Evolutionary conservation across 2,329 filamentous ascomycete genomes (phyloP), one percentile per base, ranked within the genome.

Genomic region (Fusarium ambrosium): DNA sequence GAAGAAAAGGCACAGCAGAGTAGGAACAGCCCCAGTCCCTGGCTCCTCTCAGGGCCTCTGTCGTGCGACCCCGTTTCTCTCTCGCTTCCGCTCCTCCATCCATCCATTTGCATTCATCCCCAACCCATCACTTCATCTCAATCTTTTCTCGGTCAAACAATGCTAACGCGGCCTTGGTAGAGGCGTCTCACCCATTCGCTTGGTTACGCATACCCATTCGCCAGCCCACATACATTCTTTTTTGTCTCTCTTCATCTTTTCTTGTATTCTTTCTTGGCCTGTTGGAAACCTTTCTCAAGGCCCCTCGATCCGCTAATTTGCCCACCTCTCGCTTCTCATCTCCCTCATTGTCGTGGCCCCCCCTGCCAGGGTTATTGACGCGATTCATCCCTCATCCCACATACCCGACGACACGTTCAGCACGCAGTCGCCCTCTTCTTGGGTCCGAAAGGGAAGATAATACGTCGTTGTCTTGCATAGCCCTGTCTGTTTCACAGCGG

Each of bases 111-210:
- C 32, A 37, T 43, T 64, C 62, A 24, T 55, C 58, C 53, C 51
- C 34, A 63, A 61, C 43, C 53, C 39, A 62, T 69, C 60, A 43
- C 68, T 69, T 68, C 73, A 58, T 62, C 62, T 62, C 67, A 64
- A 76, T 75, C 73, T 74, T 74, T 62, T 56, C 60, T 71, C 68
- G 59, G 69, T 63, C 73, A 66, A 51, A 69, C 70, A 74, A 74
- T 75, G 64, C 64, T 75, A 71, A 71, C 73, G 62, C 70, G 64
- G 61, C 73, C 71, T 74, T 74, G 68, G 70, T 76, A 71, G 73
- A 76, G 27, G 73, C 73, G 73, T 71, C 70, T 75, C 68, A 73
- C 69, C 73, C 73, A 74, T 65, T 76, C 73, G 68, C 73, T 75
- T 76, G 70, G 73, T 72, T 72, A 71, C 70, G 68, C 73, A 75